These are phyloP conservation scores for Leccinum uliginosum DNA, from an alignment of 768 basidiomycete species.

Conservation along the genomic window DNA sequence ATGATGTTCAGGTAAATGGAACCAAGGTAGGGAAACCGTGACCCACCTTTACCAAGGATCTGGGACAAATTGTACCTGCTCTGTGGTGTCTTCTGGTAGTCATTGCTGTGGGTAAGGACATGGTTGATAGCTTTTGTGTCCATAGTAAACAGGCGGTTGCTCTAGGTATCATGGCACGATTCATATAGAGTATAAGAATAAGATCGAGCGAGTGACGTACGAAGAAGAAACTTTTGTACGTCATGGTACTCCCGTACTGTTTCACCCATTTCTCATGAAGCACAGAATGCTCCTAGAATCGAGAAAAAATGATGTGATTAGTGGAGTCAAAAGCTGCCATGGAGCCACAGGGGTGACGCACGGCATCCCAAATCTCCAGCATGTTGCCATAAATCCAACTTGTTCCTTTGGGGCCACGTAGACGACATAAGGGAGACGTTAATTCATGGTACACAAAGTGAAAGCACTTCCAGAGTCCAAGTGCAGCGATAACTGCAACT, in stretches of 20 bases:
- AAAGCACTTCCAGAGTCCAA: slow-evolving; percentile 8
- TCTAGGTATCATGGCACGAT: neutral
- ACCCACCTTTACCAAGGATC: neutral
- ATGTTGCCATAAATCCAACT: slow-evolving; percentile 50
- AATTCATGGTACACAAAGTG: slow-evolving; percentile 29
- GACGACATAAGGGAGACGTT: slow-evolving; percentile 40
- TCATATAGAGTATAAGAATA: neutral
- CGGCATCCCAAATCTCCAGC: slow-evolving; percentile 40
- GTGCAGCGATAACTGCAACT: neutral
- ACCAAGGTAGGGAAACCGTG: neutral
- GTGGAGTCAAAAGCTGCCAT: neutral
- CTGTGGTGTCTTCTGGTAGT: slow-evolving; percentile 4
- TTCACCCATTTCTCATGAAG: slow-evolving; percentile 17
- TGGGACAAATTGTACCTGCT: neutral
- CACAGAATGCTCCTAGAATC: slow-evolving; percentile 1
- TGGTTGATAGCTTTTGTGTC: slow-evolving; percentile 4
- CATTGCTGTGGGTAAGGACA: slow-evolving; percentile 1
- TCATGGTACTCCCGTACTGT: slow-evolving; percentile 10
- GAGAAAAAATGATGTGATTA: neutral
- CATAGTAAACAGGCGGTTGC: neutral
- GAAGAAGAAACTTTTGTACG: slow-evolving; percentile 9
- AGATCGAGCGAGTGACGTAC: neutral
- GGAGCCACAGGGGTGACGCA: slow-evolving; percentile 16
- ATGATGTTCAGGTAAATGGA: neutral
- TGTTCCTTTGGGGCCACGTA: slow-evolving; percentile 42